Evolutionary conservation across 2,329 filamentous ascomycete genomes (phyloP), one percentile per base, ranked within the genome.

Genomic region (Microdochium nivale): DNA sequence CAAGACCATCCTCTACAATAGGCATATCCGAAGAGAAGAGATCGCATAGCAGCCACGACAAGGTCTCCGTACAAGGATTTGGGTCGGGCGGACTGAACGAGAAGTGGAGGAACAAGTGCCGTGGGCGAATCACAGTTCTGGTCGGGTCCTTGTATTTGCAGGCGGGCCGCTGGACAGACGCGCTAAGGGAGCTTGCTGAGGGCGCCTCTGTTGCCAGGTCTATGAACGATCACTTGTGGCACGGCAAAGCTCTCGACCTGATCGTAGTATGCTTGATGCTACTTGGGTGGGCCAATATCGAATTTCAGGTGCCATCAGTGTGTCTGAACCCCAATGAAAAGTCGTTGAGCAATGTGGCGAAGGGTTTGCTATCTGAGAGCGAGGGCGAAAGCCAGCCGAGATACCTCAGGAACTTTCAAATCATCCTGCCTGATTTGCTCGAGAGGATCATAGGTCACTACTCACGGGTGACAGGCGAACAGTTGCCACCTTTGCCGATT

Each of bases 161-260:
- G 67, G 87, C 90, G 50, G 94, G 94, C 25, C 83, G 90, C 55
- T 96, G 94, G 90, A 81, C 78, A 48, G 91, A 97, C 69, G 91
- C 92, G 8, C 68, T 97, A 47, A 87, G 83, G 65, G 89, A 95
- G 63, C 79, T 96, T 23, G 76, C 83, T 10, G 92, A 96, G 54
- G 89, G 87, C 51, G 90, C 88, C 2, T 80, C 80, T 10, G 82
- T 86, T 59, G 86, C 90, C 16, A 86, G 89, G 60, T 84, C 83
- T 35, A 80, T 88, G 53, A 91, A 90, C 60, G 94, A 99, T 68
- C 89, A 96, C 67, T 67, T 97, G n/a, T 99, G 94, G 92, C 90
- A 96, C 70, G 94, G 88, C 19, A 97, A 97, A 69, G 91, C 90
- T 1, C 75, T 99, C 21, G 95, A 99, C 65, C 83, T 91, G 25